A percentile compares a stretch with the other conserved stretches of the same genome.
phyloP scores from a whole-genome alignment of 2,329 filamentous ascomycete species.

The Colletotrichum sp. region DNA sequence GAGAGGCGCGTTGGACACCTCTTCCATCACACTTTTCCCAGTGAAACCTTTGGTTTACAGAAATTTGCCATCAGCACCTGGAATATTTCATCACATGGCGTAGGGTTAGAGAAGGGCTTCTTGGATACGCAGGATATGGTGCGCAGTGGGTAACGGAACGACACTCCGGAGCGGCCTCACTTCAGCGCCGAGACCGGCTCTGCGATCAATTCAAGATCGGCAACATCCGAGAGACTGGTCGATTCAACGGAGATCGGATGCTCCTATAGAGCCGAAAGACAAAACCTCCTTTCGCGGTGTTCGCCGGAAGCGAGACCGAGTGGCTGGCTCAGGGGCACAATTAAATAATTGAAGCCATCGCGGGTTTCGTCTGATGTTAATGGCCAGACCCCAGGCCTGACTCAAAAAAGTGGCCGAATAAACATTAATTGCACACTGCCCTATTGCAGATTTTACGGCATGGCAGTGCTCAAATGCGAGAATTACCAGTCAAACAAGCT shows the following conservation, averaged over 20 bases:
- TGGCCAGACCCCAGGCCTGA: neutral
- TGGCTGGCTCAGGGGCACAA: neutral
- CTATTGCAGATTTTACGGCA: neutral
- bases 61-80: neutral
- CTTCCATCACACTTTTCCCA: neutral
- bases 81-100: neutral
- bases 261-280: neutral
- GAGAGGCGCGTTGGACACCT: accelerated
- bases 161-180: neutral
- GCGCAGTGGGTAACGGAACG: neutral
- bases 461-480: neutral
- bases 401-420: neutral
- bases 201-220: neutral
- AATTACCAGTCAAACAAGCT: neutral
- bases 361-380: neutral
- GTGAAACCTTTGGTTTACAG: neutral
- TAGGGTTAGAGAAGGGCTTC: neutral
- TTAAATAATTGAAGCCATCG: neutral
- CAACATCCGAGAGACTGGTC: neutral
- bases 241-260: neutral
- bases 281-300: neutral
- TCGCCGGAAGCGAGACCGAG: neutral
- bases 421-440: neutral
- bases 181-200: neutral
- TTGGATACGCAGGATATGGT: neutral